Evolutionary conservation across 495 filamentous ascomycete genomes (phyloP).

Genomic region (Baudoinia panamericana): DNA sequence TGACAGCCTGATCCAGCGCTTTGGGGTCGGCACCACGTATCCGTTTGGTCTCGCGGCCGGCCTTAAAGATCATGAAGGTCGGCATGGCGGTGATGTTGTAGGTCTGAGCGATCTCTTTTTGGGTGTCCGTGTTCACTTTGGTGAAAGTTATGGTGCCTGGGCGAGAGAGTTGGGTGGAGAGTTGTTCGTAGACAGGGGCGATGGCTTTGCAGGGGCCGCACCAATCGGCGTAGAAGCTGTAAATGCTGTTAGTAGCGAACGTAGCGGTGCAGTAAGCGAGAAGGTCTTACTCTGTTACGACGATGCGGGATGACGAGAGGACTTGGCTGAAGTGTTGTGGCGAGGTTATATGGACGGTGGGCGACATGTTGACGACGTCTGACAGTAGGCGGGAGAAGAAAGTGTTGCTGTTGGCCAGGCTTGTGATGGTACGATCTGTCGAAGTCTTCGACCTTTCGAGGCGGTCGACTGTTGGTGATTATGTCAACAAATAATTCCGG

Average conservation of each 20-base stretch:
- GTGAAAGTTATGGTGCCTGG: slow-evolving; percentile 66
- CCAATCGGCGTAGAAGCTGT: slow-evolving; percentile 85
- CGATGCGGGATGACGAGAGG: slow-evolving; percentile 52
- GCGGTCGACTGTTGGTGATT: not conserved
- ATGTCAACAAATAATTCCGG: too few relatives aligned
- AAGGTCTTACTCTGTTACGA: slow-evolving; percentile 77
- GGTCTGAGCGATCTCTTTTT: slow-evolving; percentile 55
- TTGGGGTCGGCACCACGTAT: slow-evolving; percentile 60
- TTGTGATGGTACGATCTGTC: not conserved
- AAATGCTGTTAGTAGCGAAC: too few relatives aligned
- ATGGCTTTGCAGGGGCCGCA: slow-evolving; percentile 75
- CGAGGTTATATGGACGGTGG: slow-evolving; percentile 57
- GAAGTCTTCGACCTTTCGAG: not conserved
- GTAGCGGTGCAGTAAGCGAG: too few relatives aligned
- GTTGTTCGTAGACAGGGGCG: slow-evolving; percentile 69
- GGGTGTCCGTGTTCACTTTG: slow-evolving; percentile 72
- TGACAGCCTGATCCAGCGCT: slow-evolving; percentile 54
- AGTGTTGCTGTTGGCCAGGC: not conserved
- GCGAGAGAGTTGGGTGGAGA: slow-evolving; percentile 57
- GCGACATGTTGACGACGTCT: slow-evolving; percentile 37
- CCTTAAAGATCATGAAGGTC: slow-evolving; percentile 84
- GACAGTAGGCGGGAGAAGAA: not conserved
- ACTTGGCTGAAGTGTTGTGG: slow-evolving; percentile 55
- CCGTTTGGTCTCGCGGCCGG: slow-evolving; percentile 50
- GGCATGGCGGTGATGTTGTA: slow-evolving; percentile 66